Percentiles rank a stretch among this genome's conserved stretches.
phyloP scores from a whole-genome alignment of 768 basidiomycete genomes.

The Lactarius quietus region DNA sequence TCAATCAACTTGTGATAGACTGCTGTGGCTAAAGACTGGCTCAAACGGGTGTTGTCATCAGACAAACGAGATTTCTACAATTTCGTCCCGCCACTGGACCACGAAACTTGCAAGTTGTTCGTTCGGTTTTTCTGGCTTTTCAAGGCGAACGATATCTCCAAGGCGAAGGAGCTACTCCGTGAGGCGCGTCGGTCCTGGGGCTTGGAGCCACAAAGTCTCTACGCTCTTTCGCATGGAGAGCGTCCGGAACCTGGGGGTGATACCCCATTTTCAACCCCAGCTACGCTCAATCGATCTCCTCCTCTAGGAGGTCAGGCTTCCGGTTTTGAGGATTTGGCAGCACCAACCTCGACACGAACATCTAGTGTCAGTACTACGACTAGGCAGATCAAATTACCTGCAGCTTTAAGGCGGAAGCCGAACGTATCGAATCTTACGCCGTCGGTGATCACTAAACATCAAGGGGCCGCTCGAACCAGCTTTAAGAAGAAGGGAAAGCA shows the following conservation, averaged over 20 bases:
- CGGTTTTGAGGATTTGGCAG: too few relatives aligned
- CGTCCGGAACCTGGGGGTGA: conserved; percentile 2
- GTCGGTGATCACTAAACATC: not conserved
- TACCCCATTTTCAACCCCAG: not conserved
- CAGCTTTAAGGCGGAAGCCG: conserved; percentile 6
- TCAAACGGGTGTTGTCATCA: conserved; percentile 9
- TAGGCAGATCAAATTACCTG: not conserved
- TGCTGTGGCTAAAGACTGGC: conserved; percentile 10
- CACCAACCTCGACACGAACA: too few relatives aligned
- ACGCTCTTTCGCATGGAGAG: not conserved
- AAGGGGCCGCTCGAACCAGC: not conserved
- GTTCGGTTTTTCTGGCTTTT: conserved; percentile 31
- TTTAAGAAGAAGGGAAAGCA: conserved; percentile 8
- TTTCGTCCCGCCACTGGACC: not conserved
- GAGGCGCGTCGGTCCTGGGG: conserved; percentile 19
- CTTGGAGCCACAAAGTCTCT: not conserved
- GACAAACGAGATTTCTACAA: conserved; percentile 10
- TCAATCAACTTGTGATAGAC: not conserved
- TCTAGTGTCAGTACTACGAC: not conserved
- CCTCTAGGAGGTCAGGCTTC: not conserved
- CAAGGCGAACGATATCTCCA: not conserved
- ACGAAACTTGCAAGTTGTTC: conserved; percentile 25
- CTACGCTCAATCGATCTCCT: not conserved
- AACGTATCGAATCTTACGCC: not conserved
- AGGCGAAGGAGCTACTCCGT: conserved; percentile 9